These are phyloP conservation scores for Tylopilus felleus DNA, from an alignment of 768 basidiomycete genomes.

Conservation along the genomic window DNA sequence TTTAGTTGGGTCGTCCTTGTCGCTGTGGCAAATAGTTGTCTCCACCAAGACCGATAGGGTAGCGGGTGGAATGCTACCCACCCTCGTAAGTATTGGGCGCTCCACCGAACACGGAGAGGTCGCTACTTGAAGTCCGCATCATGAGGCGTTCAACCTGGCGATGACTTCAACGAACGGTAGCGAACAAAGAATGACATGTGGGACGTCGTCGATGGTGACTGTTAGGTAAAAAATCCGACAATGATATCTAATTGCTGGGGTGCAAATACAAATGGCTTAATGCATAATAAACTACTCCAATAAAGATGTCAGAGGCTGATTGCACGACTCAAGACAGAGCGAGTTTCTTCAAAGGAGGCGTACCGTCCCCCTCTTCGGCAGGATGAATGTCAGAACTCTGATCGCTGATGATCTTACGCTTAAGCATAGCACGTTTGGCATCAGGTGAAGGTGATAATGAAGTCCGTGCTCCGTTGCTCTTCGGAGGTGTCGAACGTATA, in stretches of 20 bases:
- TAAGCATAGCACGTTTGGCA: slow-evolving; percentile 53
- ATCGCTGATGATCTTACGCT: slow-evolving; percentile 72
- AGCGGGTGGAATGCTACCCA: slow-evolving; percentile 1
- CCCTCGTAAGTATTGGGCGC: slow-evolving; percentile 2
- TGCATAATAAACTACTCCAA: slow-evolving; percentile 32
- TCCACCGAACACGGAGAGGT: background rate
- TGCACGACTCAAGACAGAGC: slow-evolving; percentile 39
- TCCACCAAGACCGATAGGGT: background rate
- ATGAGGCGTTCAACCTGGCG: background rate
- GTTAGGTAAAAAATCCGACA: background rate
- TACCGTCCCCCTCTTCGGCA: slow-evolving; percentile 39
- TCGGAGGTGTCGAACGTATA: slow-evolving; percentile 39
- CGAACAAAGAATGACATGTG: background rate
- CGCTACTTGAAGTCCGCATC: slow-evolving; percentile 4
- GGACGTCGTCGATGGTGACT: no score
- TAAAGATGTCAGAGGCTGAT: slow-evolving; percentile 23
- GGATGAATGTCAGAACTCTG: slow-evolving; percentile 31
- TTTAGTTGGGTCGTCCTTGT: slow-evolving; percentile 17
- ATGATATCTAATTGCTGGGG: slow-evolving; percentile 16
- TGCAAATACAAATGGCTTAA: slow-evolving; percentile 26
- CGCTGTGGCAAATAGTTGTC: slow-evolving; percentile 3
- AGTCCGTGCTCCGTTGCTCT: slow-evolving; percentile 28
- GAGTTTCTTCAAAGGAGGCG: slow-evolving; percentile 67
- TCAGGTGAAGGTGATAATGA: slow-evolving; percentile 52
- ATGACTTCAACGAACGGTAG: background rate